A percentile compares a stretch with the other conserved stretches of the same genome.
Evolutionary conservation across 2,329 filamentous ascomycete species (phyloP).

Genomic region (Huntiella omanensis): DNA sequence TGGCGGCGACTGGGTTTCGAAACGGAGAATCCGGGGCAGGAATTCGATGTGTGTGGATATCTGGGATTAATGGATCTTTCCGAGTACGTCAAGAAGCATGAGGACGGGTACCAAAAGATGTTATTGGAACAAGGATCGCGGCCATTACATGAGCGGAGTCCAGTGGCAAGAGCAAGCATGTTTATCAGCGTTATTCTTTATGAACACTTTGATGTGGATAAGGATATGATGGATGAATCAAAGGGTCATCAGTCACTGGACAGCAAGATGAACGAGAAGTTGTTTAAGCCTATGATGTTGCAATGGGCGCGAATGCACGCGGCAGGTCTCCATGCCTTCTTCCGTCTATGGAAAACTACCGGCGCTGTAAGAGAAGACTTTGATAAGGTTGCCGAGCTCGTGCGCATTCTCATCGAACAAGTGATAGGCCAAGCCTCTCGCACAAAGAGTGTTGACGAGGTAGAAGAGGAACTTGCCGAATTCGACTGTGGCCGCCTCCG

Average conservation of each 20-base stretch:
- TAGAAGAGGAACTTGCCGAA: constrained; percentile 75
- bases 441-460: constrained; percentile 65
- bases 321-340: constrained; percentile 68
- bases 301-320: constrained; percentile 89
- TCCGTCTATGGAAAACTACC: constrained; percentile 82
- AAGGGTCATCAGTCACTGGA: constrained; percentile 60
- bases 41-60: constrained; percentile 75
- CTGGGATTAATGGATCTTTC: constrained; percentile 95
- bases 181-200: constrained; percentile 77
- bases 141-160: constrained; percentile 55
- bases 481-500: constrained; percentile 65
- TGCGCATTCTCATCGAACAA: constrained; percentile 77
- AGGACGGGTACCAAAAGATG: constrained; percentile 82
- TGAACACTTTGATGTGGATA: constrained; percentile 89
- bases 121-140: constrained; percentile 72
- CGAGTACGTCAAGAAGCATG: constrained; percentile 80
- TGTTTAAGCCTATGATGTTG: constrained; percentile 72
- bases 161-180: constrained; percentile 70
- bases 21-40: constrained; percentile 65
- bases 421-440: constrained; percentile 68
- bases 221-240: constrained; percentile 58
- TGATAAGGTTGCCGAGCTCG: constrained; percentile 77
- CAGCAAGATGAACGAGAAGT: constrained; percentile 61
- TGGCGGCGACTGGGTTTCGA: constrained; percentile 88
- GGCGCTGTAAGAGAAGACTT: constrained; percentile 75